Evolutionary conservation across 768 basidiomycete species (phyloP), one percentile per base, ranked within the genome.

Genomic region (Trametopsis cervina): DNA sequence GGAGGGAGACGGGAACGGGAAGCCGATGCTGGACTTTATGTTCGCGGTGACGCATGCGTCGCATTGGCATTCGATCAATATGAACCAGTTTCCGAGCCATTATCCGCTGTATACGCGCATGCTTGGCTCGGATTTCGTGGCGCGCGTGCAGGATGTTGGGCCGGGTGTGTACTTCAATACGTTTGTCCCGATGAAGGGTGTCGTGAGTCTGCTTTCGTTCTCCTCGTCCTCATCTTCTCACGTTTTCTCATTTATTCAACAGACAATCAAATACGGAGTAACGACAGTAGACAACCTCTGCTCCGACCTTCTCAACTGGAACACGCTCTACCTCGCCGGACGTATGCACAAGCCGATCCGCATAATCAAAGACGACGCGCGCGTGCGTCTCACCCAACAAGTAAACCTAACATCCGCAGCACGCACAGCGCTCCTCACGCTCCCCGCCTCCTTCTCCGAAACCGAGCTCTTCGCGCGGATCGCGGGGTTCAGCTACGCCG

Each of bases 111-210:
- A 88, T 57, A 83, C 91, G n/a, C 77, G 93, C n/a, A 56, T 80
- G 36, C 66, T 96, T 7, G 96, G 96, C 2, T 84, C 83, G 7
- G 76, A 75, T 24, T 89, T 90, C 62, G 83, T 97, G n/a, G 76
- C 85, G 15, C 76, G 71, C 45, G 67, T 94, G 42, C 83, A 96
- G 67, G 82, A 77, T 18, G 46, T 87, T 2, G 73, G 72, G 3
- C 94, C 96, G 0, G 91, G 92, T 4, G 78, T 97, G 18, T 99
- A 96, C 96, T 99, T 95, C 66, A 96, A 96, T 57, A 81, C 95
- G 0, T 89, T 83, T 66, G 83, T 94, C 24, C 80, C 83, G 4
- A 80, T 94, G 66, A 76, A 80, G 44, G 91, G 85, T 43, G 83
- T 86, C 58, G 91, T 96, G 65, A 65, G 90, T 77, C 22, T 47